Percentiles rank a stretch among this genome's conserved stretches.
Conservation (phyloP, 2,329 filamentous ascomycete genomes). For the Davidsoniella neocaledoniae region DNA sequence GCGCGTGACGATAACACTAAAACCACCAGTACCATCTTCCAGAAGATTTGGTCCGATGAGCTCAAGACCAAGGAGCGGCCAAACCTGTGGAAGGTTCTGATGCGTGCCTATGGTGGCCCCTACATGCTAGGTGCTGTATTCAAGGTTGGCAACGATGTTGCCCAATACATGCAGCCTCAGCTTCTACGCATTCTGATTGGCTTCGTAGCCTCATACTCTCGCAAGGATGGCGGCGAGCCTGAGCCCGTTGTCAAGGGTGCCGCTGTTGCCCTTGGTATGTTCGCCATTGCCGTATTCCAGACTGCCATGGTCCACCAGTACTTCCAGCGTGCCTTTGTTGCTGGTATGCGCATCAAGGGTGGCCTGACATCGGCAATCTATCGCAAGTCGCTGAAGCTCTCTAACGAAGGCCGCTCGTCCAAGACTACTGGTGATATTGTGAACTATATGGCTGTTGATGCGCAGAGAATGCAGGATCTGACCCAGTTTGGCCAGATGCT, state of each 20-base stretch:
- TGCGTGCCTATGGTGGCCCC: slow-evolving; percentile 68
- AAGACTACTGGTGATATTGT: slow-evolving; percentile 97
- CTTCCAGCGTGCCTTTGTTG: slow-evolving; percentile 87
- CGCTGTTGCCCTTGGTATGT: slow-evolving; percentile 84
- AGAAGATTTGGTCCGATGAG: slow-evolving; percentile 61
- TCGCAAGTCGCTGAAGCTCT: slow-evolving; percentile 73
- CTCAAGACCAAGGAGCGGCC: slow-evolving; percentile 51
- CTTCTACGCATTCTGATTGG: slow-evolving; percentile 67
- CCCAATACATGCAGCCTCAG: slow-evolving; percentile 84
- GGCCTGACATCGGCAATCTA: slow-evolving; percentile 84
- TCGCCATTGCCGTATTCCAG: slow-evolving; percentile 67
- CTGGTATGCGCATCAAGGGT: slow-evolving; percentile 92
- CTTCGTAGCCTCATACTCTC: slow-evolving; percentile 54
- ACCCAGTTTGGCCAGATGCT: slow-evolving; percentile 90
- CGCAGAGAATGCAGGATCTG: slow-evolving; percentile 83
- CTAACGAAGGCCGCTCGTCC: slow-evolving; percentile 74
- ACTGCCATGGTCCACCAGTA: slow-evolving; percentile 88
- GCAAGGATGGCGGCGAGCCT: slow-evolving; percentile 35
- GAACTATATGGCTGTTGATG: slow-evolving; percentile 98
- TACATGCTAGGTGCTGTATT: slow-evolving; percentile 70
- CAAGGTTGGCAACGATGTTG: slow-evolving; percentile 72
- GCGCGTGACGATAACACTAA: slow-evolving; percentile 65
- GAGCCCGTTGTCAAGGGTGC: slow-evolving; percentile 72
- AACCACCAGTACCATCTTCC: slow-evolving; percentile 52
- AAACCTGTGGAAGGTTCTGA: slow-evolving; percentile 65